A percentile compares a stretch with the other conserved stretches of the same genome.
Evolutionary conservation across 148 eudicot species (phyloP).

Genomic region (Vaccinium darrowii): DNA sequence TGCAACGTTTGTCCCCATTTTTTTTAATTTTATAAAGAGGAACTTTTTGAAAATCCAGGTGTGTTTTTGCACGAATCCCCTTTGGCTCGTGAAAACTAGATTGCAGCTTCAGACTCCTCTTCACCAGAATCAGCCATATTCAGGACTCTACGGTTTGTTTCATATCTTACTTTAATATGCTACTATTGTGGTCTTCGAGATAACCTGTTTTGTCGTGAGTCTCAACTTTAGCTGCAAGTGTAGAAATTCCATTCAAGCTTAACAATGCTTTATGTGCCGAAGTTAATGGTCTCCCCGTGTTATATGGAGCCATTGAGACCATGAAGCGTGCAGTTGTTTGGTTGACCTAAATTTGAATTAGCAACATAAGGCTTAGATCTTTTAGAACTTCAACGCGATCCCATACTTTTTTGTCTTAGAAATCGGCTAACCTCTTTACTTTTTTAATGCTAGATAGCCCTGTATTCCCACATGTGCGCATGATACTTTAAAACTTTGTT

Average conservation of each 20-base stretch:
- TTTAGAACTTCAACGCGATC: not conserved
- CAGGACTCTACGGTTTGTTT: slow-evolving; percentile 77
- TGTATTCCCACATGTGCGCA: not conserved
- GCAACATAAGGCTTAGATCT: not conserved
- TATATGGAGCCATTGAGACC: not conserved
- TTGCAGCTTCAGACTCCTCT: slow-evolving; percentile 98
- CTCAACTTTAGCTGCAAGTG: slow-evolving; percentile 3
- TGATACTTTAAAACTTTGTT: not conserved
- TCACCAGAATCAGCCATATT: slow-evolving; percentile 69
- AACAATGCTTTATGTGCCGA: not conserved
- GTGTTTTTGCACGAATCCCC: slow-evolving; percentile 83
- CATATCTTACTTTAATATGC: slow-evolving; percentile 18
- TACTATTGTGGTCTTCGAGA: slow-evolving; percentile 4
- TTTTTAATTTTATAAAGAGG: not conserved
- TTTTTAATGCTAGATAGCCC: not conserved
- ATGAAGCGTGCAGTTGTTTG: slow-evolving; percentile 5
- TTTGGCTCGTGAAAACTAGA: slow-evolving; percentile 99
- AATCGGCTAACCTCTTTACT: not conserved
- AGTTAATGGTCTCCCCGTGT: not conserved
- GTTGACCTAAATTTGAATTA: not conserved
- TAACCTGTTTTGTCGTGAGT: not conserved
- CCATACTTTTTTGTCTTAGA: not conserved
- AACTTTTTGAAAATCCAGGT: slow-evolving; percentile 56
- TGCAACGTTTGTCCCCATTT: not conserved
- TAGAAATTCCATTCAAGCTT: not conserved